phyloP scores from a whole-genome alignment of 2,329 filamentous ascomycete genomes.

The Onygenales sp. region DNA sequence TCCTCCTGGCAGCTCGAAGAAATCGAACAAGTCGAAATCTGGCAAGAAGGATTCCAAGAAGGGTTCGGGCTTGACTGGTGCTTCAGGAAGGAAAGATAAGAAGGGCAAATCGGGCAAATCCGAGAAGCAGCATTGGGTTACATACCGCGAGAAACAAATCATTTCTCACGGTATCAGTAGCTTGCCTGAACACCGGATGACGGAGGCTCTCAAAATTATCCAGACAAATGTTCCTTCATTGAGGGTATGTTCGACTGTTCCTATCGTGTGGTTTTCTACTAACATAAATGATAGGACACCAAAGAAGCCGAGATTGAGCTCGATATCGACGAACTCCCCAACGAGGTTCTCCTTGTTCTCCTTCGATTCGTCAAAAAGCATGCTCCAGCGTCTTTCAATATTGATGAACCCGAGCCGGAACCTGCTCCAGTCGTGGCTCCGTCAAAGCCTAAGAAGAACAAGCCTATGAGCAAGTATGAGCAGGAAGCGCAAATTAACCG shows the following conservation, averaged over 20 bases:
- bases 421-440: conserved; percentile 25
- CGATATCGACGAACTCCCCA: conserved; percentile 40
- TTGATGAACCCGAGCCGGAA: conserved; percentile 28
- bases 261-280: conserved; percentile 1
- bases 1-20: conserved; percentile 41
- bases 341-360: conserved; percentile 35
- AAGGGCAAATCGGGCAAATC: conserved; percentile 29
- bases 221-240: conserved; percentile 71
- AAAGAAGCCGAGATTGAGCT: conserved; percentile 40
- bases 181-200: conserved; percentile 67
- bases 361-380: conserved; percentile 40
- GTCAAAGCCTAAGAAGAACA: conserved; percentile 41
- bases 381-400: conserved; percentile 32
- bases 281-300: conserved; percentile 23
- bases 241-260: conserved; percentile 36
- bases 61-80: conserved; percentile 20
- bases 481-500: conserved; percentile 42
- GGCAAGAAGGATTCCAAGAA: conserved; percentile 39
- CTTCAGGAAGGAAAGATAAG: conserved; percentile 50
- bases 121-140: conserved; percentile 56
- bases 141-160: conserved; percentile 75
- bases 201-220: conserved; percentile 78
- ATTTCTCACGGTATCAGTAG: conserved; percentile 79
- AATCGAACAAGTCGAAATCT: conserved; percentile 33
- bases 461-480: conserved; percentile 43